A percentile compares a stretch with the other conserved stretches of the same genome.
Conservation (phyloP, 2,329 filamentous ascomycete genomes). For the Diplocarpon mali region DNA sequence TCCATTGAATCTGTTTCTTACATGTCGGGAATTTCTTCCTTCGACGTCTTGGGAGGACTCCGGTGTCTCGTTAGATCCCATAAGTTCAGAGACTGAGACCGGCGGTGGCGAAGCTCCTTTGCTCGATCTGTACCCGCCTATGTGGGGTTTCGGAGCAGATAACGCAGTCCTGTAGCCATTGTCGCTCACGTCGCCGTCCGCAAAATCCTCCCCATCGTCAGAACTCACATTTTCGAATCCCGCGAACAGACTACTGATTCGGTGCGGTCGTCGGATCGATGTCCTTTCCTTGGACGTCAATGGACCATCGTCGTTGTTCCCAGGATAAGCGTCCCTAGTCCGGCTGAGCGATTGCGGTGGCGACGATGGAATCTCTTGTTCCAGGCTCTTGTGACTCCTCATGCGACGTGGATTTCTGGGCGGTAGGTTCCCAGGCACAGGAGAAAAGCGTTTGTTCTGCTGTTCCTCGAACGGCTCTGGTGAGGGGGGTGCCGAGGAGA, state of each 20-base stretch:
- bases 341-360: constrained; percentile 31
- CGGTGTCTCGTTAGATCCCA: constrained; percentile 16
- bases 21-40: constrained; percentile 11
- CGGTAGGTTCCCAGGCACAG: constrained; percentile 42
- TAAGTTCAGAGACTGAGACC: constrained; percentile 23
- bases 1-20: constrained; percentile 11
- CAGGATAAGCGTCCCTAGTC: constrained; percentile 58
- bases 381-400: constrained; percentile 35
- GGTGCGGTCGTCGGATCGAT: constrained; percentile 53
- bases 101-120: constrained; percentile 15
- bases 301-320: constrained; percentile 72
- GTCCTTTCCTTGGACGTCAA: constrained; percentile 41
- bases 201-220: constrained; percentile 53
- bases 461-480: constrained; percentile 30
- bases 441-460: constrained; percentile 35
- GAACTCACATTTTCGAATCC: constrained; percentile 67
- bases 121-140: constrained; percentile 10
- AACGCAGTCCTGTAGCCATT: constrained; percentile 56
- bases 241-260: constrained; percentile 77
- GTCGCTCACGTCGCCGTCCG: constrained; percentile 50
- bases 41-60: constrained; percentile 5
- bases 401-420: constrained; percentile 50
- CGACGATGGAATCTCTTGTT: constrained; percentile 37
- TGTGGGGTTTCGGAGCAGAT: constrained; percentile 45
- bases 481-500: constrained; percentile 50